A percentile compares a stretch with the other conserved stretches of the same genome.
Evolutionary conservation across 192 early-diverging fungal species (phyloP).

Genomic region (Lobulomyces angularis): DNA sequence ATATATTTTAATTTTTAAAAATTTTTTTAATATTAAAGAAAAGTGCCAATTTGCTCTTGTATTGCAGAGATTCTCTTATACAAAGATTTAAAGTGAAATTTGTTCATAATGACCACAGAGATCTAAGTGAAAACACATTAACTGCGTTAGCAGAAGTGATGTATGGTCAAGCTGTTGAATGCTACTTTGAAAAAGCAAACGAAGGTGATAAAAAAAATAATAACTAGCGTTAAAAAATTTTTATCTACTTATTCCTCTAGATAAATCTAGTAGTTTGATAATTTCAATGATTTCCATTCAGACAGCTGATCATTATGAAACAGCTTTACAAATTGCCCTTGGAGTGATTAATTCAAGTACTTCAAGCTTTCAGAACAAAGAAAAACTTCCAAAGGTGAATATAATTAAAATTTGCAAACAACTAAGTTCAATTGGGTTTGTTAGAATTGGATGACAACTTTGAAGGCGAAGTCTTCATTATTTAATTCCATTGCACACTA

Average conservation of each 20-base stretch:
- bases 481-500: constrained; percentile 41
- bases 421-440: neutral
- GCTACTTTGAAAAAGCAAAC: constrained; percentile 79
- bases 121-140: constrained; percentile 60
- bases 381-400: neutral
- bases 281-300: constrained; percentile 31
- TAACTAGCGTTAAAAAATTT: neutral
- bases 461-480: constrained; percentile 26
- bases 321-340: constrained; percentile 15
- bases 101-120: constrained; percentile 29
- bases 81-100: constrained; percentile 32
- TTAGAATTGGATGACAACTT: constrained; percentile 13
- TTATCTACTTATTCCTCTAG: constrained; percentile 7
- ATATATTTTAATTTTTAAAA: neutral
- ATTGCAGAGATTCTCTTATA: constrained; percentile 30
- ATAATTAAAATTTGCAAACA: neutral
- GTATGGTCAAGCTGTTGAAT: constrained; percentile 90
- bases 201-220: constrained; percentile 14
- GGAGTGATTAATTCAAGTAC: constrained; percentile 6
- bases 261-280: constrained; percentile 24
- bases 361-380: constrained; percentile 16
- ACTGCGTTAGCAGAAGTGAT: constrained; percentile 60
- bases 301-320: constrained; percentile 38
- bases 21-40: constrained; percentile 18
- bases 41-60: constrained; percentile 62